Conservation (phyloP, 768 basidiomycete species). For the Boletus bicolor region DNA sequence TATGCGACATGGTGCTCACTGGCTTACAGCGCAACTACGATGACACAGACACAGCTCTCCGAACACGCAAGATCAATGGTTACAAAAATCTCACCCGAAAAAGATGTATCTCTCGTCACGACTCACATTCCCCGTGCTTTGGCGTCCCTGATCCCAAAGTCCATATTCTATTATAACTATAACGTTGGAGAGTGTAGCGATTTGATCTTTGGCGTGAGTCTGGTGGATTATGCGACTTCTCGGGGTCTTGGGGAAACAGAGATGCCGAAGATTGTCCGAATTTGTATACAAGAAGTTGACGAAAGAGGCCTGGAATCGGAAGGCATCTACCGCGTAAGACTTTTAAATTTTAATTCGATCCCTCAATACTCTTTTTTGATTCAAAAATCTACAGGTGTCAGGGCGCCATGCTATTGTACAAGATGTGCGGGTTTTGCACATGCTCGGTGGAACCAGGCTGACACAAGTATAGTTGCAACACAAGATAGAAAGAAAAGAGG, state of each 20-base stretch:
- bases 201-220: conserved; percentile 83
- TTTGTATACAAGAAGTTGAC: conserved; percentile 84
- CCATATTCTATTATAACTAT: conserved; percentile 72
- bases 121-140: conserved; percentile 59
- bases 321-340: conserved; percentile 73
- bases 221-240: conserved; percentile 86
- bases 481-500: conserved; percentile 83
- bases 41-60: conserved; percentile 73
- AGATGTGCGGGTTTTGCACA: conserved; percentile 46
- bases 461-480: conserved; percentile 61
- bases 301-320: conserved; percentile 72
- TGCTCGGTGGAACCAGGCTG: not conserved
- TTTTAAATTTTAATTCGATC: not conserved
- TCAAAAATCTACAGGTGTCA: conserved; percentile 52
- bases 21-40: conserved; percentile 62
- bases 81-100: conserved; percentile 64
- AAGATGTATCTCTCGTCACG: conserved; percentile 59
- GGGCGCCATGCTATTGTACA: conserved; percentile 84
- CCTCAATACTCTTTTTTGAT: not conserved
- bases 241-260: conserved; percentile 69
- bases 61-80: conserved; percentile 60
- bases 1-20: conserved; percentile 1
- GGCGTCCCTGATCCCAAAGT: conserved; percentile 63
- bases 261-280: conserved; percentile 73
- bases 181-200: conserved; percentile 84